Evolutionary conservation across 257 asterid species (phyloP).

Genomic region (Nicotiana sylvestris): DNA sequence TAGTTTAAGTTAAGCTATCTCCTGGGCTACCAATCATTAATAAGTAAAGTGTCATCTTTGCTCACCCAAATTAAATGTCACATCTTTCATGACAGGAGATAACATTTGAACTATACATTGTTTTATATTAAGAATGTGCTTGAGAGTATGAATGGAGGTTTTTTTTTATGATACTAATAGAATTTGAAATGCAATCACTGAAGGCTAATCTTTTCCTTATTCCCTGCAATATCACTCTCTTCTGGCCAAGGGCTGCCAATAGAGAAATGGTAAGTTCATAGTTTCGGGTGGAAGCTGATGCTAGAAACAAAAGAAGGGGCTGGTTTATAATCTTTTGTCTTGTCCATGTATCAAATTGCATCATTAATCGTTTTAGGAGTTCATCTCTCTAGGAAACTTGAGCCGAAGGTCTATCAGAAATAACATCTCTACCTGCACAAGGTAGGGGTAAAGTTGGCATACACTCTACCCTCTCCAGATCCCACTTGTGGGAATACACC

Average conservation of each 20-base stretch:
- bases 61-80: not conserved
- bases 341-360: not conserved
- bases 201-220: not conserved
- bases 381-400: not conserved
- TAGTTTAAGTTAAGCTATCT: not conserved
- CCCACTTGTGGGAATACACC: no score
- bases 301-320: not conserved
- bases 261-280: not conserved
- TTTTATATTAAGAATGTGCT: not conserved
- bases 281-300: not conserved
- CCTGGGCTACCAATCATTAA: not conserved
- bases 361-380: not conserved
- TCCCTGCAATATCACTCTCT: not conserved
- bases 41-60: not conserved
- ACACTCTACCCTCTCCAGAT: no score
- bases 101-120: not conserved
- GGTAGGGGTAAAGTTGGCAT: no score
- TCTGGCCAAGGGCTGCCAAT: not conserved
- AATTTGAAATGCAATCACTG: not conserved
- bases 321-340: not conserved
- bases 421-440: no score
- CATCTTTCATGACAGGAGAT: not conserved
- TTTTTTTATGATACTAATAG: not conserved
- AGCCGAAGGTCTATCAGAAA: no score
- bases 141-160: not conserved